Evolutionary conservation across 2,329 filamentous ascomycete genomes (phyloP), one percentile per base, ranked within the genome.

Genomic region (Stenocarpella maydis): DNA sequence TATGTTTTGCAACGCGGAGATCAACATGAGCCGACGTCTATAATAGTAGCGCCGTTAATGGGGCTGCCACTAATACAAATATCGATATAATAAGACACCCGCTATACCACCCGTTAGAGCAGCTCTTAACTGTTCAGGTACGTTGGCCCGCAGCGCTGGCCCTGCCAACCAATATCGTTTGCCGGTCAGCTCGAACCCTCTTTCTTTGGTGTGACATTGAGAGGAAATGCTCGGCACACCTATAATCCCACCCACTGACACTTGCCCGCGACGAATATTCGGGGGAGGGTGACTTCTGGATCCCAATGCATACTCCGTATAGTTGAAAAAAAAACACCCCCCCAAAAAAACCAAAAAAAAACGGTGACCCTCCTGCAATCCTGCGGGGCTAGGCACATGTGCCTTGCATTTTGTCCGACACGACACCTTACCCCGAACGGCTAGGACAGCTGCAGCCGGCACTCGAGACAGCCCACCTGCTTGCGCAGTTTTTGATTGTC

Each of bases 351-450:
- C n/a, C n/a, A n/a, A n/a, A n/a, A n/a, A n/a, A 63, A 21, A 31
- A 63, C 58, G 58, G 58, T 63, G 58, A n/a, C 58, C n/a, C 58
- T 63, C 58, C 58, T 63, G 58, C 47, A n/a, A 68, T 61, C 45
- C 49, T 63, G 63, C 58, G 64, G 43, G 34, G 45, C 68, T 45
- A 52, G 68, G 63, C 65, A 67, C 68, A 63, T 61, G 65, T 70
- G 65, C 69, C 54, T 52, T 68, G 69, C 58, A 65, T 65, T 53
- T 68, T 68, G 69, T 68, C 69, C 65, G 58, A 68, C 45, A 52
- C 58, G 37, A 37, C 49, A 53, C 58, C 45, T 68, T 68, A 34
- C 69, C 43, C 26, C 9, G 26, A 39, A 24, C 10, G 19, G 69
- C n/a, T 68, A 55, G 65, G 19, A 19, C 65, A 28, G 24, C 65